Conservation (phyloP, 1,284 basidiomycete species). For the Cystobasidium sp. region DNA sequence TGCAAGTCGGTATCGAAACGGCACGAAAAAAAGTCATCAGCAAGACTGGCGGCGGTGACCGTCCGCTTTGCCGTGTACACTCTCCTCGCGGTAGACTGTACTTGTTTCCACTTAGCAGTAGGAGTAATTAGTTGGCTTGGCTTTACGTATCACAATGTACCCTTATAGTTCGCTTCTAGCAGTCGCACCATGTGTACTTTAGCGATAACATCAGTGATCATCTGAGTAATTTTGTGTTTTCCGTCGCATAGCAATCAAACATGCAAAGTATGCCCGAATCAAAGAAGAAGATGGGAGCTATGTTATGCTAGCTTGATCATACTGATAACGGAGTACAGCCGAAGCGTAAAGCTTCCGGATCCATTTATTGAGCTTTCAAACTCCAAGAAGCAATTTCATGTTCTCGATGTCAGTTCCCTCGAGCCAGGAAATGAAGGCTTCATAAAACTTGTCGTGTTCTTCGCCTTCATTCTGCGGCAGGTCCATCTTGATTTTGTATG, state of each 20-base stretch:
- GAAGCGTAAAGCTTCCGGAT: not conserved
- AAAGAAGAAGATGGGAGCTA: too few relatives aligned
- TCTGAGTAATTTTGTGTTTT: too few relatives aligned
- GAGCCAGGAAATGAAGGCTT: conserved; percentile 50
- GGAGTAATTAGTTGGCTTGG: not conserved
- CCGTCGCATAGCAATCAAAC: too few relatives aligned
- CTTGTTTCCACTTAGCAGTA: not conserved
- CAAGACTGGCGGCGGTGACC: conserved; percentile 29
- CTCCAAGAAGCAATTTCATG: conserved; percentile 50
- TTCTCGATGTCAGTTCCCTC: conserved; percentile 49
- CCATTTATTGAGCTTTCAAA: conserved; percentile 33
- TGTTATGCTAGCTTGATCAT: not conserved
- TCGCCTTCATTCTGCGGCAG: conserved; percentile 48
- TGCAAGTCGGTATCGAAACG: not conserved
- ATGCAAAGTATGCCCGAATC: too few relatives aligned
- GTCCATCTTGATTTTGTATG: conserved; percentile 52
- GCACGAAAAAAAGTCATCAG: not conserved
- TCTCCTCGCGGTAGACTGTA: not conserved
- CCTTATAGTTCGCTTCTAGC: not conserved
- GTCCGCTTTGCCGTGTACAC: not conserved
- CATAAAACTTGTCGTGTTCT: conserved; percentile 51
- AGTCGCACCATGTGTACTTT: too few relatives aligned
- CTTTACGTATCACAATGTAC: not conserved
- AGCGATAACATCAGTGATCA: too few relatives aligned
- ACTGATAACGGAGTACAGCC: not conserved